Evolutionary conservation across 2,329 filamentous ascomycete genomes (phyloP), one percentile per base, ranked within the genome.

Genomic region (Fusarium abutilonis): DNA sequence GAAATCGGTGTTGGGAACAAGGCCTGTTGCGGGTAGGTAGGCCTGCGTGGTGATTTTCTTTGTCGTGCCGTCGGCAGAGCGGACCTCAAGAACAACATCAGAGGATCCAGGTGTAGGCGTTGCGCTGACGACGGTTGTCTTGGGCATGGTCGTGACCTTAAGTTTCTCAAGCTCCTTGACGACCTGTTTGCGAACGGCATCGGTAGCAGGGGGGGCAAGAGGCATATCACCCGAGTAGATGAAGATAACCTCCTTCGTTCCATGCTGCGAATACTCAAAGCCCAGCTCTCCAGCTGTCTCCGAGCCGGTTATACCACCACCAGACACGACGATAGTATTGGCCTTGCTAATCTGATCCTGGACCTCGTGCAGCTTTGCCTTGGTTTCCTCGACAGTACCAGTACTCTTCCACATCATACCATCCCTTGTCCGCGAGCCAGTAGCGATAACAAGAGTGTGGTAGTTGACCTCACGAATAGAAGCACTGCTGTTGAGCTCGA

Each of bases 381-480:
- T 77, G 26, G 81, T 82, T 52, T 77, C 67, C 50, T 79, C 74
- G 0, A 78, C 78, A 2, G 77, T 77, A 5, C 71, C 76, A 9
- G 80, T 61, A 17, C 70, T 72, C 70, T 86, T 86, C 72, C 80
- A 86, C 1, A 84, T 83, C 72, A 82, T 75, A 56, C 70, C 72
- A 5, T 76, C 78, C 19, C 67, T 73, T 29, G 78, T 76, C 26
- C 75, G 74, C 4, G 80, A 73, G 8, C 85, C 85, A 3, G 85
- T 87, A 9, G 84, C 83, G 39, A 88, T 73, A 57, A 88, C 68
- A 11, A 87, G 74, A 19, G 78, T 79, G 62, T 85, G 78, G 66
- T 87, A 88, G 17, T 58, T 56, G 51, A 85, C 68, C 10, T 72
- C 72, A 6, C 74, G 72, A n/a, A 66, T 64, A 6, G 57, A 68